Evolutionary conservation across 441 rosid species (phyloP).

Genomic region (Populus hybrid): DNA sequence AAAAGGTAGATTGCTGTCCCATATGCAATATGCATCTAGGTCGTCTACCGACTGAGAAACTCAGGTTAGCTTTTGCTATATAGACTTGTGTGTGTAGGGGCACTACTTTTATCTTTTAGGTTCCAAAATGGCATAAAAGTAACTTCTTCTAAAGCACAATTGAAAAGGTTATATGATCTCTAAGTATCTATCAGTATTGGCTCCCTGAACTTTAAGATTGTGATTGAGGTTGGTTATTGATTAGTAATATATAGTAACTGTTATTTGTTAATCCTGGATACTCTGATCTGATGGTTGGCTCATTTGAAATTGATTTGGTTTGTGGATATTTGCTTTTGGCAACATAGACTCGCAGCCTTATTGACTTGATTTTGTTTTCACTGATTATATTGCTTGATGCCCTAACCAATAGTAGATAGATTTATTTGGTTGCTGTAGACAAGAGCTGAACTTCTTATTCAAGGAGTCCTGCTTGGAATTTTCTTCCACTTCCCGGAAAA

Average conservation of each 20-base stretch:
- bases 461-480: neutral
- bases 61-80: slow-evolving; percentile 36
- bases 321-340: too few species aligned
- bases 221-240: neutral
- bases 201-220: neutral
- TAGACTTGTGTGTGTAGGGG: neutral
- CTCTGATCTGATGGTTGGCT: neutral
- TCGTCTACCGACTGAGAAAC: slow-evolving; percentile 58
- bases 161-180: neutral
- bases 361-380: too few species aligned
- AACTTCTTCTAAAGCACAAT: neutral
- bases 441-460: neutral
- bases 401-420: neutral
- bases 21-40: slow-evolving; percentile 69
- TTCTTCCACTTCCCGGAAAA: neutral
- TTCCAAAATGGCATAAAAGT: neutral
- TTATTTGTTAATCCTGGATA: neutral
- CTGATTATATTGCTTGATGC: too few species aligned
- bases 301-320: too few species aligned
- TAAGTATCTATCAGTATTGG: neutral
- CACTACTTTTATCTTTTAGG: neutral
- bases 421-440: neutral
- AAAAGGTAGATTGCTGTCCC: slow-evolving; percentile 65
- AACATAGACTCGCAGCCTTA: too few species aligned
- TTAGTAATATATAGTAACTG: neutral